These are phyloP conservation scores for Apophysomyces variabilis DNA, from an alignment of 371 early-diverging fungal species.

Conservation along the genomic window DNA sequence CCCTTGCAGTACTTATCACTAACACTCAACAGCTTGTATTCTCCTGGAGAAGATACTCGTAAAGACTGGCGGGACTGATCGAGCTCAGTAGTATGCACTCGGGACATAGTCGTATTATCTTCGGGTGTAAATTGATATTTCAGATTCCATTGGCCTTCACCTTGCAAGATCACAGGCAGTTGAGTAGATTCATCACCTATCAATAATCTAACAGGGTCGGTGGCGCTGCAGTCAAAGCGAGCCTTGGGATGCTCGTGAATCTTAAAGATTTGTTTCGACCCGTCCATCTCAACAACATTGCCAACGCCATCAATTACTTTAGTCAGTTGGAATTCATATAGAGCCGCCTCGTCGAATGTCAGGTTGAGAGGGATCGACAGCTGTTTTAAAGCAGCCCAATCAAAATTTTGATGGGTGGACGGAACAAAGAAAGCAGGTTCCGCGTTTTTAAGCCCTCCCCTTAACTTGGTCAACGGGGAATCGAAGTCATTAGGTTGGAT, in stretches of 20 bases:
- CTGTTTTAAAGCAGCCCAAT: conserved; percentile 44
- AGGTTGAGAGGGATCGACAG: conserved; percentile 34
- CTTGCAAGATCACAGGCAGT: conserved; percentile 39
- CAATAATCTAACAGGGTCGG: conserved; percentile 40
- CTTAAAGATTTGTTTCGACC: conserved; percentile 19
- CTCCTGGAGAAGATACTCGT: conserved; percentile 37
- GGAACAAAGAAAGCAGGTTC: conserved; percentile 35
- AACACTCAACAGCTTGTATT: conserved; percentile 40
- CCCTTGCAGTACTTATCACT: conserved; percentile 45
- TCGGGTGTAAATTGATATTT: conserved; percentile 26
- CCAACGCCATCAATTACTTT: conserved; percentile 50
- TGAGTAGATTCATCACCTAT: conserved; percentile 33
- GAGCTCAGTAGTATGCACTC: background rate
- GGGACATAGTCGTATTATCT: background rate
- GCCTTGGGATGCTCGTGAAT: conserved; percentile 44
- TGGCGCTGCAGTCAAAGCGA: conserved; percentile 41
- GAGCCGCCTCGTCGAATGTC: conserved; percentile 32
- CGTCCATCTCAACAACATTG: conserved; percentile 34
- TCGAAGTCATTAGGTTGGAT: conserved; percentile 47
- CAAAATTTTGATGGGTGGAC: conserved; percentile 20
- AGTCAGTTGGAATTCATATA: conserved; percentile 31
- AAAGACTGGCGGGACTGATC: conserved; percentile 18
- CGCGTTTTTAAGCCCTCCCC: conserved; percentile 20
- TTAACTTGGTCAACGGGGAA: conserved; percentile 34
- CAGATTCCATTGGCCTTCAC: conserved; percentile 39